Base-by-base conservation (phyloP, 164 flowering plant species). In the Pachysandra terminalis region DNA sequence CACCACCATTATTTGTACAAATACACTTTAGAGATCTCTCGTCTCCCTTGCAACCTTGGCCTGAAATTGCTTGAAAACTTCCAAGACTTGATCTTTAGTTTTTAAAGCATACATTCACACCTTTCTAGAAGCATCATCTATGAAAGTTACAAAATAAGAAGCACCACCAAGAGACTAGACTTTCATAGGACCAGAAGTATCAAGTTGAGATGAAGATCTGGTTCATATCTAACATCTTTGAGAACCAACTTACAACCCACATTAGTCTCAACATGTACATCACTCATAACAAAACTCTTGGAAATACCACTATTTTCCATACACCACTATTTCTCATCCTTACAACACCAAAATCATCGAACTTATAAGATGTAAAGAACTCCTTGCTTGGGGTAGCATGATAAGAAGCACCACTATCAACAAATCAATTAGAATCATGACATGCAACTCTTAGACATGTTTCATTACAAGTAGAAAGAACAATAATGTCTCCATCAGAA, bases 51-150 rank as follows among this genome's bases (percentile, higher is more conserved):
- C 68, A 55, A 62, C 63, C 1, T 0, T 7, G 25, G 49, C 63
- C 17, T 74, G 73, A 66, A 70, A 71, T 6, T 62, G 0, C 45
- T 75, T 71, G 51, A 68, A 67, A 0, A 53, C 27, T 6, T 66
- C 60, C 12, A 56, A 15, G 5, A 70, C 74, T 28, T 66, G 75
- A 59, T 71, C 75, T 59, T 75, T 71, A 13, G 61, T 22, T n/a
- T 63, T 71, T 19, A 65, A 25, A 51, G 67, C 57, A 64, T 64
- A 64, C 19, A 35, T 25, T 56, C 67, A 64, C 3, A 64, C 22
- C 6, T 64, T 64, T 23, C 25, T 55, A 23, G 58, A 55, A 19
- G 15, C 10, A 55, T n/a, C 25, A 55, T 55, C 58, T 12, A 55
- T 55, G 19, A 55, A n/a, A n/a, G 25, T 55, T 1, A 55, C 58